phyloP scores from a whole-genome alignment of 2,329 filamentous ascomycete genomes.

The Talaromyces marneffei region DNA sequence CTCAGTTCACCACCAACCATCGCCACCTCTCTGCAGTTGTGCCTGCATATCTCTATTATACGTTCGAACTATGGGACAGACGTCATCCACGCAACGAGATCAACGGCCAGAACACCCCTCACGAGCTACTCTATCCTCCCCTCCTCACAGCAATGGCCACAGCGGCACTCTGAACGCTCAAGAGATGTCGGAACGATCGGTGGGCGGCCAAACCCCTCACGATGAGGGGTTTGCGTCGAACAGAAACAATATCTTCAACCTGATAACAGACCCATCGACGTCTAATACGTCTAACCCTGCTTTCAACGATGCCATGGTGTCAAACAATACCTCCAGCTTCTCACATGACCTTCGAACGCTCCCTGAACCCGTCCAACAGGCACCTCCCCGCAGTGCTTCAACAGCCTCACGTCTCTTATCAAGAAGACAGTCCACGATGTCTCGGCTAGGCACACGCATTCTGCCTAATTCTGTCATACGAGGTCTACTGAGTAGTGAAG shows the following conservation, averaged over 20 bases:
- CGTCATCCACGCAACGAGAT: conserved; percentile 37
- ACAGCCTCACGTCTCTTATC: conserved; percentile 23
- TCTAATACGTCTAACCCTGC: background rate
- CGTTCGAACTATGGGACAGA: conserved; percentile 40
- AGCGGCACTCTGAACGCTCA: conserved; percentile 30
- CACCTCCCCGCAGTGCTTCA: conserved; percentile 1
- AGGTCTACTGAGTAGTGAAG: conserved; percentile 40
- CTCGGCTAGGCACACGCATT: conserved; percentile 43
- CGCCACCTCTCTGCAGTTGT: conserved; percentile 10
- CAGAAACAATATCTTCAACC: conserved; percentile 11
- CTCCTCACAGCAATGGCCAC: conserved; percentile 26
- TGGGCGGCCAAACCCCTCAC: conserved; percentile 18
- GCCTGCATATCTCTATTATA: conserved; percentile 18
- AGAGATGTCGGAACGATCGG: conserved; percentile 24
- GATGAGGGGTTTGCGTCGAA: conserved; percentile 10
- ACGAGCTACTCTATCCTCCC: conserved; percentile 20
- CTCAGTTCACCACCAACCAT: conserved; percentile 1
- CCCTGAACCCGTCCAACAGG: background rate
- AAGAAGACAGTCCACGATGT: conserved; percentile 44
- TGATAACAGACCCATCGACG: conserved; percentile 7
- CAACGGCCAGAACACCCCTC: conserved; percentile 24
- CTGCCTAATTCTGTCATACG: conserved; percentile 43
- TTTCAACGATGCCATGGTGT: conserved; percentile 1
- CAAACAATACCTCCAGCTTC: conserved; percentile 1
- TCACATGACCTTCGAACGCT: conserved; percentile 19